phyloP scores from a whole-genome alignment of 2,329 filamentous ascomycete genomes.

The Pseudonectria buxi region DNA sequence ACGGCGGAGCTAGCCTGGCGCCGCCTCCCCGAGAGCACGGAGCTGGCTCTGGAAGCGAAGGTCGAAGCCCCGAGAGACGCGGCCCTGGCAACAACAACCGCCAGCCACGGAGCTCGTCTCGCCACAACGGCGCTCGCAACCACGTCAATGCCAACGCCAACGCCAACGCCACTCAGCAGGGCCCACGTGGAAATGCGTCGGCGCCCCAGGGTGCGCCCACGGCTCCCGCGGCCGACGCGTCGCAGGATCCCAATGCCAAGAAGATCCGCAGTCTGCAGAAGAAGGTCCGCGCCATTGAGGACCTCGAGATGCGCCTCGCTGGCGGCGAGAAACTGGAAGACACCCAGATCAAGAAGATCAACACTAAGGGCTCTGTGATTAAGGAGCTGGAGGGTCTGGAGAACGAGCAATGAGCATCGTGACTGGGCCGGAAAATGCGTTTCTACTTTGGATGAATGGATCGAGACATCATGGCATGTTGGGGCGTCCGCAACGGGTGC shows the following conservation, averaged over 20 bases:
- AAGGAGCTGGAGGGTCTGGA: conserved; percentile 67
- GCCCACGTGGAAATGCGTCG: conserved; percentile 23
- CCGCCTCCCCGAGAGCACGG: conserved; percentile 36
- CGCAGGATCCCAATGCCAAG: conserved; percentile 73
- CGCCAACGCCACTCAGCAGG: conserved; percentile 40
- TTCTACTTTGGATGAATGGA: background rate
- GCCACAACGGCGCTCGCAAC: conserved; percentile 42
- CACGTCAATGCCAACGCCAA: conserved; percentile 46
- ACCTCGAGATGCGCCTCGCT: conserved; percentile 93
- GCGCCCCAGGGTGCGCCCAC: conserved; percentile 20
- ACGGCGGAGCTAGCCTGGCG: conserved; percentile 41
- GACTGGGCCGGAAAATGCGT: background rate
- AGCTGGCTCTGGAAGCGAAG: conserved; percentile 40
- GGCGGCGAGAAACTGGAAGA: conserved; percentile 95
- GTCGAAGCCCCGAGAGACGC: conserved; percentile 62
- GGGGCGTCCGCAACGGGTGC: background rate
- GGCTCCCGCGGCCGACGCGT: conserved; percentile 41
- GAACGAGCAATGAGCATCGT: conserved; percentile 18
- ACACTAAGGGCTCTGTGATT: conserved; percentile 75
- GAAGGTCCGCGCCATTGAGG: conserved; percentile 96
- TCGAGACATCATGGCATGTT: conserved; percentile 6
- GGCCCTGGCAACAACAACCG: conserved; percentile 27
- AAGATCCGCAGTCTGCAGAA: conserved; percentile 90
- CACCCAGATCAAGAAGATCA: conserved; percentile 97
- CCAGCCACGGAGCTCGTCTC: conserved; percentile 45